phyloP scores from a whole-genome alignment of 495 filamentous ascomycete species.

The Terfezia claveryi region DNA sequence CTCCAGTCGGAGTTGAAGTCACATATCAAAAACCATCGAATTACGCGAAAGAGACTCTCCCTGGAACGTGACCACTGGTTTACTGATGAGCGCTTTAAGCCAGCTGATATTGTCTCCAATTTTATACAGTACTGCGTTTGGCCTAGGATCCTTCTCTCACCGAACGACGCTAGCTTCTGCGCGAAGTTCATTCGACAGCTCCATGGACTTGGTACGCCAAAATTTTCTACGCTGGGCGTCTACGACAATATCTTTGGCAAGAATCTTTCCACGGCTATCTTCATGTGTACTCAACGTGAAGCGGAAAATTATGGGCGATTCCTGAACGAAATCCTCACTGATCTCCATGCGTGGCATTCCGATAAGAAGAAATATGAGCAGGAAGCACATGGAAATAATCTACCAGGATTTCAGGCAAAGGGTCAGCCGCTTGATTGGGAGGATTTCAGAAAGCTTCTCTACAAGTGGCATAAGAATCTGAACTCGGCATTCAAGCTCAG shows the following conservation, averaged over 20 bases:
- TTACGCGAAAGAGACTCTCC: conserved; percentile 38
- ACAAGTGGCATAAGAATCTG: conserved; percentile 72
- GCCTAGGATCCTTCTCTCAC: conserved; percentile 62
- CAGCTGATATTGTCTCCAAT: conserved; percentile 44
- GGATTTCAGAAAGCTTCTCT: conserved; percentile 61
- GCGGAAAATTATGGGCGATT: conserved; percentile 80
- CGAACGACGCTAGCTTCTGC: conserved; percentile 65
- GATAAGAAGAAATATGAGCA: conserved; percentile 56
- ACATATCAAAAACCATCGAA: conserved; percentile 40
- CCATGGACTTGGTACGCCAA: conserved; percentile 57
- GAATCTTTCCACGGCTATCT: conserved; percentile 56
- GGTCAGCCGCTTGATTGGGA: conserved; percentile 43
- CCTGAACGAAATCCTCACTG: conserved; percentile 52
- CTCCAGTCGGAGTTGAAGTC: conserved; percentile 48
- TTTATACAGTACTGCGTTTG: conserved; percentile 79
- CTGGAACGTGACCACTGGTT: conserved; percentile 74
- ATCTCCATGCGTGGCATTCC: conserved; percentile 65
- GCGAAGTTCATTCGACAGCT: conserved; percentile 69
- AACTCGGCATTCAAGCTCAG: conserved; percentile 54
- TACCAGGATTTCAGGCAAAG: conserved; percentile 36
- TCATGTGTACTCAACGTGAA: conserved; percentile 68
- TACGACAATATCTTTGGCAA: conserved; percentile 68
- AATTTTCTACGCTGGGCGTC: conserved; percentile 68
- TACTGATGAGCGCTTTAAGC: conserved; percentile 33
- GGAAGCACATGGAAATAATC: conserved; percentile 45